Evolutionary conservation across 2,329 filamentous ascomycete species (phyloP), one percentile per base, ranked within the genome.

Genomic region (Pseudocercospora ulei): DNA sequence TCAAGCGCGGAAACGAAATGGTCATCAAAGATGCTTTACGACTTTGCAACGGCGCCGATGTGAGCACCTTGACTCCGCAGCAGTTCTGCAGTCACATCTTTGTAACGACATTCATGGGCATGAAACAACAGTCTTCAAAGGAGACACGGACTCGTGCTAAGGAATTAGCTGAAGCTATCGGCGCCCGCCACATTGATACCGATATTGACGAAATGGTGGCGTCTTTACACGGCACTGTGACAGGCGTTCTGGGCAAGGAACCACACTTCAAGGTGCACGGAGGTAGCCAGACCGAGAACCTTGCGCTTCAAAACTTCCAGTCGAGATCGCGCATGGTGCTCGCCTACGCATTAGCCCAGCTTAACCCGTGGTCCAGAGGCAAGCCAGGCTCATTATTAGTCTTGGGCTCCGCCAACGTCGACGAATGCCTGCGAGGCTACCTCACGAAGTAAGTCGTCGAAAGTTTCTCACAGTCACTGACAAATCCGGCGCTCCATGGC

Each of bases 71-170:
- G 36, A 74, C 70, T 0, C 66, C 76, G 0, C 65, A 81, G 51
- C 74, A 80, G 38, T 66, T 82, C 22, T 76, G 69, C 50, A 63
- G 65, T 34, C 61, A 65, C 2, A 66, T 80, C 24, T 76, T 81
- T 50, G 69, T 72, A 48, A 83, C 78, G 1, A 67, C 69, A 30
- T 83, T 76, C 60, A 80, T 84, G 75, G 82, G 80, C 7, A 86
- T 65, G 62, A 55, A 77, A 54, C 64, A 69, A 49, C 74, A 80
- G 46, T 79, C 78, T 26, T 77, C 73, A 34, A 62, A 65, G 26
- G 79, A 84, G 47, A 86, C 82, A 0, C 65, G 82, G 6, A 65
- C 69, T 30, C 68, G 83, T 17, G 79, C 83, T 1, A 72, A 72
- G 53, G 66, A 71, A 0, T 67, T 88, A 2, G 62, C 68, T 1